Conservation (phyloP, 2,329 filamentous ascomycete species). For the Fusarium globosum region DNA sequence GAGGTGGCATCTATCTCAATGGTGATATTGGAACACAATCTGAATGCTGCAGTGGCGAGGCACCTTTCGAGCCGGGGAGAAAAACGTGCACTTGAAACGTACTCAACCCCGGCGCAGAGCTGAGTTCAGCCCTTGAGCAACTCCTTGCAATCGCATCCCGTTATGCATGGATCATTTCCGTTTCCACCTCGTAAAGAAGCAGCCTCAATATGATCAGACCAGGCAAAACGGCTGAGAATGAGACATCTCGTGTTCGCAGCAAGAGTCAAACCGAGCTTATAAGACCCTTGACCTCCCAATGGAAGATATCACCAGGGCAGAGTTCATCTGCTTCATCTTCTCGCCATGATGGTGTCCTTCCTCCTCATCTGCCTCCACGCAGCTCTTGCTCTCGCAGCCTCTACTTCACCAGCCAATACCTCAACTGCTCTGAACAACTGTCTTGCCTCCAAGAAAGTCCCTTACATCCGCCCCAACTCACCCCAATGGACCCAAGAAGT, state of each 20-base stretch:
- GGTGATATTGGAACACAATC: background rate
- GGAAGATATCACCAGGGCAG: background rate
- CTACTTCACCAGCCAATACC: background rate
- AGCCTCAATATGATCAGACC: background rate
- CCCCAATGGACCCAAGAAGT: slow-evolving; percentile 49
- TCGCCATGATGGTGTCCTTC: background rate
- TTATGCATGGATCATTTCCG: slow-evolving; percentile 8
- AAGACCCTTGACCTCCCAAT: background rate
- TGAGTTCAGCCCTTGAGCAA: background rate
- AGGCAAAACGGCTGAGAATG: background rate
- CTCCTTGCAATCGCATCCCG: background rate
- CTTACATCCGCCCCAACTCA: slow-evolving; percentile 33
- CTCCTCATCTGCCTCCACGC: slow-evolving; percentile 13
- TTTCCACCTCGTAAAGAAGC: slow-evolving; percentile 25
- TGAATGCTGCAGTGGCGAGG: background rate
- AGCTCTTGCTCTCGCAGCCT: background rate
- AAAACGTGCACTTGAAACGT: background rate
- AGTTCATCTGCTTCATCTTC: background rate
- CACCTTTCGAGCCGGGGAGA: fast-evolving
- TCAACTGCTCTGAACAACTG: slow-evolving; percentile 39
- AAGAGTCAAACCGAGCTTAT: no score
- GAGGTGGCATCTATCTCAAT: background rate
- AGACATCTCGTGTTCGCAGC: background rate
- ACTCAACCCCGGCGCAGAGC: background rate
- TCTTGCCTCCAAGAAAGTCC: slow-evolving; percentile 39